These are phyloP conservation scores for Fonsecaea pedrosoi DNA, from an alignment of 2,329 filamentous ascomycete species.

Conservation along the genomic window DNA sequence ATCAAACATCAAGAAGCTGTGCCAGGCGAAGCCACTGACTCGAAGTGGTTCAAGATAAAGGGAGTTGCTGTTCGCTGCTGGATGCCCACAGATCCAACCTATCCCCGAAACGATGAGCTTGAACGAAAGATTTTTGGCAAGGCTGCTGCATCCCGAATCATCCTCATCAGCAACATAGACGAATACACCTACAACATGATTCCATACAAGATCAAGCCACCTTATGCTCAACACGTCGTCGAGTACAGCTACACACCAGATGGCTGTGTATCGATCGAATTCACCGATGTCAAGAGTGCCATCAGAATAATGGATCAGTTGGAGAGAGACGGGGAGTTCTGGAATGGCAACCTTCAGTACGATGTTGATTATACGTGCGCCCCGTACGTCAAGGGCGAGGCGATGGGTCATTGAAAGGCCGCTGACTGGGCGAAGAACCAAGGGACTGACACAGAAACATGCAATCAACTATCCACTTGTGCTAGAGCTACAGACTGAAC, in stretches of 20 bases:
- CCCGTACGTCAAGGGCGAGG: slow-evolving; percentile 13
- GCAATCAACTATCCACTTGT: not conserved
- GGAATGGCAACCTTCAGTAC: slow-evolving; percentile 18
- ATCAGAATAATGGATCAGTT: slow-evolving; percentile 28
- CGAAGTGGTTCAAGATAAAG: slow-evolving; percentile 32
- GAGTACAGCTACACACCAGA: slow-evolving; percentile 34
- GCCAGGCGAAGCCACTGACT: not conserved
- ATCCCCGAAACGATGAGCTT: slow-evolving; percentile 34
- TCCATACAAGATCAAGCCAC: slow-evolving; percentile 20
- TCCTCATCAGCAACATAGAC: slow-evolving; percentile 31
- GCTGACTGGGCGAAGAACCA: not conserved
- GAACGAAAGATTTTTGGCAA: slow-evolving; percentile 33
- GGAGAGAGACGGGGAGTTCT: slow-evolving; percentile 17
- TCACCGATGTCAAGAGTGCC: slow-evolving; percentile 36
- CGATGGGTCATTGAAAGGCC: slow-evolving; percentile 9
- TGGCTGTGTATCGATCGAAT: slow-evolving; percentile 35
- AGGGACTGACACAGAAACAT: not conserved
- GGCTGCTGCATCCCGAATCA: slow-evolving; percentile 33
- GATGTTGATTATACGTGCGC: slow-evolving; percentile 27
- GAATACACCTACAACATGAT: slow-evolving; percentile 20
- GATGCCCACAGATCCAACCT: slow-evolving; percentile 39
- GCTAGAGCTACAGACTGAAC: not conserved
- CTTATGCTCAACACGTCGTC: slow-evolving; percentile 27
- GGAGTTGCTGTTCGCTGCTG: slow-evolving; percentile 32
- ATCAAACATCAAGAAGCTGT: slow-evolving; percentile 29